Evolutionary conservation across 148 eudicot species (phyloP), one percentile per base, ranked within the genome.

Genomic region (Bassia scoparia): DNA sequence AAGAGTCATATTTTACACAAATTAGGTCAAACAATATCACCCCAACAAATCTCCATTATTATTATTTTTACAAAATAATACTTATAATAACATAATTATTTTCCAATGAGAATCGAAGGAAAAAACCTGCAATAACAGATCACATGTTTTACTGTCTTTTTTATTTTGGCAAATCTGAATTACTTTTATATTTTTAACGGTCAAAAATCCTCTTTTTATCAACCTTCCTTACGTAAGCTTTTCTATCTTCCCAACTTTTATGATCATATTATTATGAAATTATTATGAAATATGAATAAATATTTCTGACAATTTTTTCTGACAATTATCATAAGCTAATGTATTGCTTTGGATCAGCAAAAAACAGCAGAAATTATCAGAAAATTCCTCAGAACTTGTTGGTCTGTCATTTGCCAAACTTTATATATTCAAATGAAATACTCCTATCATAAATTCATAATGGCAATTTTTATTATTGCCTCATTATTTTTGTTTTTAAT

Each of bases 131-230:
- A 31, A 37, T 50, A 53, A 58, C 80, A 67, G 37, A 72, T 72
- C 62, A 65, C 81, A 78, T 78, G 81, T 58, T 72, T 58, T 72
- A 27, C 13, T 77, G 75, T 49, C 67, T 46, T 31, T 53, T n/a
- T 48, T 30, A 64, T 15, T 56, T 64, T 44, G 71, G 71, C 66
- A 77, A 77, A 31, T 34, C 0, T 34, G 5, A 37, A 34, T 18
- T 23, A 11, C 8, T 24, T 14, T 26, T 24, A 21, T 33, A 33
- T 8, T 23, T 21, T 77, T 26, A 27, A 70, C 50, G 63, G 74
- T 61, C 38, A 62, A 76, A 62, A 30, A 34, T n/a, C 7, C 14
- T 13, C 2, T 24, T 44, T 31, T 5, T 46, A n/a, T 24, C 20
- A 21, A 7, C 16, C 50, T 37, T 55, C 11, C 72, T 67, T 78